phyloP scores from a whole-genome alignment of 345 rosid genomes.

The Angophora floribunda region DNA sequence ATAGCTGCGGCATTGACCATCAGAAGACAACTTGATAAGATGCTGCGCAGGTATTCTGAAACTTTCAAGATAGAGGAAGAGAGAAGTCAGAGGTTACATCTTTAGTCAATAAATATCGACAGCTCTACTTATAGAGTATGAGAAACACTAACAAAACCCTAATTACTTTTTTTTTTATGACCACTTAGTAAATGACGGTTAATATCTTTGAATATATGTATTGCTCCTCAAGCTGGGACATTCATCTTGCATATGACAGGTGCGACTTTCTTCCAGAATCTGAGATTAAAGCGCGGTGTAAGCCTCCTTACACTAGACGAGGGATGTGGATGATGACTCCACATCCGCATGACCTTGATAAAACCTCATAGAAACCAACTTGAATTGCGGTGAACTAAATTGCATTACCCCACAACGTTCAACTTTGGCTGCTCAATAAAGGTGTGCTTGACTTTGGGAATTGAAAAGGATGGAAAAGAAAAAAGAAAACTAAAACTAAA shows the following conservation, averaged over 20 bases:
- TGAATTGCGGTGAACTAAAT: background rate
- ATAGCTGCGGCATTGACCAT: background rate
- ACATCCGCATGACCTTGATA: background rate
- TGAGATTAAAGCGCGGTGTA: background rate
- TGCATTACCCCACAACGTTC: background rate
- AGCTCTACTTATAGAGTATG: background rate
- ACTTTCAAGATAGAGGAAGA: background rate
- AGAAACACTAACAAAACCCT: background rate
- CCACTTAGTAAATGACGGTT: background rate
- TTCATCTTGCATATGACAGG: background rate
- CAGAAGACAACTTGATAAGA: background rate
- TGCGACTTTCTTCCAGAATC: background rate
- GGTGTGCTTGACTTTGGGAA: background rate
- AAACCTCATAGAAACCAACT: background rate
- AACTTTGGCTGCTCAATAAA: background rate
- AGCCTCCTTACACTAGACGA: background rate
- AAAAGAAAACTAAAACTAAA: background rate
- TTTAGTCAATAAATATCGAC: background rate
- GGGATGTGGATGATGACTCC: background rate
- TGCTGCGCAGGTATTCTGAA: background rate
- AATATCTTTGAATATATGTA: background rate
- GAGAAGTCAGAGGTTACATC: background rate
- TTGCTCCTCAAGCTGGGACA: background rate
- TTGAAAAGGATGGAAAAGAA: background rate
- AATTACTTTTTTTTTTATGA: background rate